A percentile compares a stretch with the other conserved stretches of the same genome.
These are phyloP conservation scores for Nemania sp. DNA, from an alignment of 2,329 filamentous ascomycete genomes.

Conservation along the genomic window DNA sequence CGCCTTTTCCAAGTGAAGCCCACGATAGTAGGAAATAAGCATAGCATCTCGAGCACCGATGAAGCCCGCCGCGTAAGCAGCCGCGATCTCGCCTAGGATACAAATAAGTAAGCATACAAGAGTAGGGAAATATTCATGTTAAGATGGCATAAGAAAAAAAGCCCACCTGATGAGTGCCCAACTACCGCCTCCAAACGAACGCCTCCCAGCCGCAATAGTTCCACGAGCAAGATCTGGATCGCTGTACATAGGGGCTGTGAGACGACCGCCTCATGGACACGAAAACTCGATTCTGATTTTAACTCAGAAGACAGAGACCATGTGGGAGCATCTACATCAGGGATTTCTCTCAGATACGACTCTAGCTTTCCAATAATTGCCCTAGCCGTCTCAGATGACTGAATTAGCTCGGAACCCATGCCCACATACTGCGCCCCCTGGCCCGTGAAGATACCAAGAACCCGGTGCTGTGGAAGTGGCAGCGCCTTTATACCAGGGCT, in stretches of 20 bases:
- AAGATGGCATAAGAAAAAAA: no score
- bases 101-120: no score
- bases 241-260: constrained; percentile 49
- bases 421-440: constrained; percentile 23
- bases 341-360: not conserved
- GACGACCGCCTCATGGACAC: not conserved
- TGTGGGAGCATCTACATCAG: not conserved
- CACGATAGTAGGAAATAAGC: constrained; percentile 14
- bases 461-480: constrained; percentile 13
- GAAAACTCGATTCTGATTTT: not conserved
- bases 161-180: constrained; percentile 24
- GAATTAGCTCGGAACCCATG: constrained; percentile 1
- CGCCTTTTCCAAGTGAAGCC: not conserved
- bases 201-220: constrained; percentile 22
- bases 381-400: not conserved
- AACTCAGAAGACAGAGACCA: not conserved
- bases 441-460: constrained; percentile 21
- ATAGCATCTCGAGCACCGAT: constrained; percentile 16
- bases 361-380: not conserved
- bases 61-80: constrained; percentile 11
- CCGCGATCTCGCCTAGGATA: constrained; percentile 13
- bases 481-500: no score
- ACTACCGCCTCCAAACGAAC: constrained; percentile 13
- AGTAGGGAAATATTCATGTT: no score
- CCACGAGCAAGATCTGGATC: constrained; percentile 38